Percentiles rank a stretch among this genome's conserved stretches.
Conservation (phyloP, 2,329 filamentous ascomycete species). For the Epichloe hybrida region DNA sequence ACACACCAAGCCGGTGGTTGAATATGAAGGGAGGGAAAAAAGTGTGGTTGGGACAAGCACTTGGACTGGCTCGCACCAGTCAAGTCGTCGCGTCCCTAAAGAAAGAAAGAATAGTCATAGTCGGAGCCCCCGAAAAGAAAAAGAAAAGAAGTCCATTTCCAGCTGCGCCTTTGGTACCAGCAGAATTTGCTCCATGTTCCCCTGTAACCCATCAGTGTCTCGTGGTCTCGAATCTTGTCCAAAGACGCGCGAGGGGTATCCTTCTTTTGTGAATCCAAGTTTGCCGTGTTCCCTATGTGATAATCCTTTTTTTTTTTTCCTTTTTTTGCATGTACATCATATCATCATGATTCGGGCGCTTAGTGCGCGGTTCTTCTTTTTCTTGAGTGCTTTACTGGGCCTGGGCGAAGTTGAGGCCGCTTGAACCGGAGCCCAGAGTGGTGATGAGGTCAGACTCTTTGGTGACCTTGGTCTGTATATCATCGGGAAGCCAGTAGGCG, state of each 20-base stretch:
- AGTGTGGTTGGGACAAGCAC: not conserved
- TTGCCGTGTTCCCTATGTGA: not conserved
- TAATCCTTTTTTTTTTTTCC: not conserved
- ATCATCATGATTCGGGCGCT: constrained; percentile 2
- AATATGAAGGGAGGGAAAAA: not conserved
- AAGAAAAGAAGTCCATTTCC: not conserved
- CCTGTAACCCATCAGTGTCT: not conserved
- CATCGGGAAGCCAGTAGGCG: constrained; percentile 39
- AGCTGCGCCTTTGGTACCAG: constrained; percentile 2
- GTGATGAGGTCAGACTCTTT: constrained; percentile 34
- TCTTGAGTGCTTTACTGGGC: not conserved
- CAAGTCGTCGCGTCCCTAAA: not conserved
- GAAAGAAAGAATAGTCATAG: not conserved
- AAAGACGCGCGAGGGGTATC: constrained; percentile 4
- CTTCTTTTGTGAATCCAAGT: not conserved
- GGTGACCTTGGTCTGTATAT: constrained; percentile 42
- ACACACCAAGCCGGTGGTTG: not conserved
- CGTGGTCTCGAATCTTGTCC: not conserved
- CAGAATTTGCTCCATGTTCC: not conserved
- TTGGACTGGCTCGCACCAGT: not conserved
- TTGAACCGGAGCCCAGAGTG: constrained; percentile 29
- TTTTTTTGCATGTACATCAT: not conserved
- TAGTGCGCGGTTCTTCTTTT: not conserved
- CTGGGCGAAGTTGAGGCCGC: constrained; percentile 11
- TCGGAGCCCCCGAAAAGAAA: not conserved